Conservation (phyloP, 2,329 filamentous ascomycete species). For the Drechslerella dactyloides region DNA sequence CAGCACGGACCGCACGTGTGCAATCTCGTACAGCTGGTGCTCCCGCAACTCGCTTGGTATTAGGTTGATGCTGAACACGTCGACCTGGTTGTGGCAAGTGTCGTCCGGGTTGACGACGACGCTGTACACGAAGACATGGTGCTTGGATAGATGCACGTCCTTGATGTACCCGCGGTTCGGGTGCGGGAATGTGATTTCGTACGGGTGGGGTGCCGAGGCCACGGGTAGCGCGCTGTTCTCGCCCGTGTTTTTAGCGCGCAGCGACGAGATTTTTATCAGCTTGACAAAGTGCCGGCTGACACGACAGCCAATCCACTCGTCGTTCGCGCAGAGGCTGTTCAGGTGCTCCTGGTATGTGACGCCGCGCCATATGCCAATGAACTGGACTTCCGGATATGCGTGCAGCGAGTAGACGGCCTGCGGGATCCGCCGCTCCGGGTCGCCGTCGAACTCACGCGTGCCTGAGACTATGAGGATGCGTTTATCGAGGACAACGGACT, state of each 20-base stretch:
- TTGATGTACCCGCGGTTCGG: slow-evolving; percentile 45
- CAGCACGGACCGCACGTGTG: slow-evolving; percentile 33
- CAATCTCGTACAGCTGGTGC: slow-evolving; percentile 41
- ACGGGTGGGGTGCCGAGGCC: slow-evolving; percentile 23
- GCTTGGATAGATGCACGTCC: slow-evolving; percentile 43
- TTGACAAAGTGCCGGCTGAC: slow-evolving; percentile 40
- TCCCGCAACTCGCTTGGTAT: slow-evolving; percentile 37
- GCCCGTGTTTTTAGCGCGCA: slow-evolving; percentile 5
- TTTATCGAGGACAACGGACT: slow-evolving; percentile 47
- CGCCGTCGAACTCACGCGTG: slow-evolving; percentile 35
- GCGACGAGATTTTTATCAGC: slow-evolving; percentile 40
- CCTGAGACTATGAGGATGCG: slow-evolving; percentile 40
- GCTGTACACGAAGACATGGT: slow-evolving; percentile 45
- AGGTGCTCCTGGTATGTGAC: slow-evolving; percentile 41
- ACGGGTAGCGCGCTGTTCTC: slow-evolving; percentile 6
- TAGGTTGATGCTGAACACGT: slow-evolving; percentile 45
- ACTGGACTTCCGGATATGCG: slow-evolving; percentile 30
- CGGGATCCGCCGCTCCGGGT: slow-evolving; percentile 39
- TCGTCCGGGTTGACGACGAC: slow-evolving; percentile 26
- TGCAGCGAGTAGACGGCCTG: slow-evolving; percentile 49
- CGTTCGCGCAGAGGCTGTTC: slow-evolving; percentile 47
- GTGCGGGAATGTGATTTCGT: slow-evolving; percentile 41
- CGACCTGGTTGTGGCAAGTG: slow-evolving; percentile 32
- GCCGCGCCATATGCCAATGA: slow-evolving; percentile 41
- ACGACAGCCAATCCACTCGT: slow-evolving; percentile 48